Base-by-base conservation (phyloP, 108 stramenopile genomes). In the Pseudonitzschia delicatissima region DNA sequence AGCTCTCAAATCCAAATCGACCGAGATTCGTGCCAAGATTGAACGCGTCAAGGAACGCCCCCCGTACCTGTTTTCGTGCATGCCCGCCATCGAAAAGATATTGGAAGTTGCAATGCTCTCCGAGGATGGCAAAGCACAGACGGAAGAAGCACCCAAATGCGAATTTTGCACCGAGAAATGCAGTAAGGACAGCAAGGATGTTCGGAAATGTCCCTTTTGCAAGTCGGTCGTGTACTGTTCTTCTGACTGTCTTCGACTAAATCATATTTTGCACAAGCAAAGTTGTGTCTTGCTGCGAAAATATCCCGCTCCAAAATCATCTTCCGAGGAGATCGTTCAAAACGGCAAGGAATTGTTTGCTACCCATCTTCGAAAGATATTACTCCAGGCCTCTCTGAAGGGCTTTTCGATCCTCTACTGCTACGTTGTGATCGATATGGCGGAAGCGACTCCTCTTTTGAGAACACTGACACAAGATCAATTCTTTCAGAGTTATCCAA, bases 201-300 rank as follows among this genome's bases (percentile, higher is more conserved):
- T 28, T 2, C n/a, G 25, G 15, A 74, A 74, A 61, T 74, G 73
- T 27, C 51, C 73, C 1, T 74, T 74, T 67, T 76, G 74, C 55
- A 67, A 62, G n/a, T 61, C 68, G 4, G 52, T 76, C 3, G 23
- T 53, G 25, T 76, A 76, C 33, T 76, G 74, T 45, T 76, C 74
- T 36, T 62, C 67, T 4, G 68, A 68, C 32, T 76, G 74, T 42
- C 33, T 67, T 20, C 62, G 58, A 29, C 33, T 64, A 29, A 69
- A 76, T 47, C 69, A 60, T 62, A 68, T 65, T 55, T 33, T 76
- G 23, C 74, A 76, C 51, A 51, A 76, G 28, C 57, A 45, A 25
- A 31, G 34, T 21, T 76, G 73, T 39, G 27, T 48, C 2, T 18
- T 34, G 31, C 45, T 60, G 36, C 48, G 73, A 67, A 74, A 74